Evolutionary conservation across 2,329 filamentous ascomycete species (phyloP), one percentile per base, ranked within the genome.

Genomic region (Colletotrichum graminicola): DNA sequence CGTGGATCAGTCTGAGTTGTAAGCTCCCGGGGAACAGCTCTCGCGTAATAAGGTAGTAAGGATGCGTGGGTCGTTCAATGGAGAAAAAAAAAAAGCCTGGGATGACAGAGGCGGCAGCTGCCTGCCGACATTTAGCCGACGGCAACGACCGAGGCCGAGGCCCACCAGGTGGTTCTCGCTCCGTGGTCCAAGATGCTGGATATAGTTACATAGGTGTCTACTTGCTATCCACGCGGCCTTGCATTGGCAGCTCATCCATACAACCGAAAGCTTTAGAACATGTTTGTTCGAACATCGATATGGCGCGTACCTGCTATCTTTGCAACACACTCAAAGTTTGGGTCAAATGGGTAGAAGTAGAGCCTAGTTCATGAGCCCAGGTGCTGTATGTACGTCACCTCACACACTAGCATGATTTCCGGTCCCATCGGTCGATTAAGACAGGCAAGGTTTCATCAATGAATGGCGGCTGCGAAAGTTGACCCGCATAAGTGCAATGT

Each of bases 121-220:
- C 62, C 65, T 67, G 45, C 68, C 68, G 68, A 62, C 11, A 1
- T 68, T 71, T 68, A 68, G 64, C 68, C 68, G 68, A 47, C 64
- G 59, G 57, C 36, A 62, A 39, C 41, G 64, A 36, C 65, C 65
- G 64, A 71, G 57, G 64, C 65, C 65, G 64, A 71, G 57, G 64
- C 68, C 59, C 68, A 39, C 67, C 62, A 18, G 52, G 36, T 36
- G 34, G 52, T 8, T 57, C 43, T 43, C 34, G 52, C 45, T 56
- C 59, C 47, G 29, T 62, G 23, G 26, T 52, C 34, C 60, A 21
- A 32, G 34, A 60, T 29, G 16, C 16, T 32, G 60, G 34, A 34
- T 32, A 29, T 60, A 16, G 12, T 14, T 41, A 21, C 41, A 16
- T 43, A 21, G 41, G 41, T 11, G 45, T 34, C 41, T 26, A 51